phyloP scores from a whole-genome alignment of 805 yeast species.

The Myxozyma neotropica region DNA sequence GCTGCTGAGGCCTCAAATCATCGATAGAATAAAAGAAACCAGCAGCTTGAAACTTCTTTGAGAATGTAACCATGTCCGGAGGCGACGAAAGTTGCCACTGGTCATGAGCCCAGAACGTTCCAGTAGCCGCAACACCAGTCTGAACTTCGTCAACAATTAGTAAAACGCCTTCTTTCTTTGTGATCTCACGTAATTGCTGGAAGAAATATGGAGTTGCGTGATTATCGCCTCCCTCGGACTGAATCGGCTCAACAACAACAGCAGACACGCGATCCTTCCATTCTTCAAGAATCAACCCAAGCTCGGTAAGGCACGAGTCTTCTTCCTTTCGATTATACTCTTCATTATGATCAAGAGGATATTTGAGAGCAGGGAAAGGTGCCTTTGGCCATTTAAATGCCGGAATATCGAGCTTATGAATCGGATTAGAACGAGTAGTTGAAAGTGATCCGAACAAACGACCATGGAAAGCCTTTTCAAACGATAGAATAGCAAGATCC shows the following conservation, averaged over 20 bases:
- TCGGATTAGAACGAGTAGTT: conserved; percentile 89
- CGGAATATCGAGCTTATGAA: conserved; percentile 86
- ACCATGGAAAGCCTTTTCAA: conserved; percentile 91
- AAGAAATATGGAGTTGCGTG: conserved; percentile 77
- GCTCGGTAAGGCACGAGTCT: conserved; percentile 72
- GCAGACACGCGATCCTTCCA: conserved; percentile 86
- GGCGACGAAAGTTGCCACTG: conserved; percentile 74
- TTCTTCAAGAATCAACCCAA: conserved; percentile 66
- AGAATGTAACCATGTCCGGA: conserved; percentile 83
- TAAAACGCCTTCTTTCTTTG: conserved; percentile 67
- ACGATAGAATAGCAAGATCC: conserved; percentile 79
- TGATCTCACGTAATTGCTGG: conserved; percentile 79
- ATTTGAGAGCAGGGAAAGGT: conserved; percentile 80
- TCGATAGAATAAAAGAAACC: conserved; percentile 82
- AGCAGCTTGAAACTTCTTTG: conserved; percentile 87
- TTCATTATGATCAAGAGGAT: conserved; percentile 73
- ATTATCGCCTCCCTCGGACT: conserved; percentile 91
- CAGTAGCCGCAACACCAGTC: conserved; percentile 89
- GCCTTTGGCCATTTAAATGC: conserved; percentile 97
- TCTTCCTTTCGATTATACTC: conserved; percentile 76
- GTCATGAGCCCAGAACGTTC: conserved; percentile 86
- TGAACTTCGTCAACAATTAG: conserved; percentile 85
- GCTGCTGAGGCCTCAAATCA: conserved; percentile 67
- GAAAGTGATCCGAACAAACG: conserved; percentile 90
- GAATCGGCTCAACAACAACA: conserved; percentile 85